Evolutionary conservation across 2,329 filamentous ascomycete species (phyloP), one percentile per base, ranked within the genome.

Genomic region (Sarocladium kiliense): DNA sequence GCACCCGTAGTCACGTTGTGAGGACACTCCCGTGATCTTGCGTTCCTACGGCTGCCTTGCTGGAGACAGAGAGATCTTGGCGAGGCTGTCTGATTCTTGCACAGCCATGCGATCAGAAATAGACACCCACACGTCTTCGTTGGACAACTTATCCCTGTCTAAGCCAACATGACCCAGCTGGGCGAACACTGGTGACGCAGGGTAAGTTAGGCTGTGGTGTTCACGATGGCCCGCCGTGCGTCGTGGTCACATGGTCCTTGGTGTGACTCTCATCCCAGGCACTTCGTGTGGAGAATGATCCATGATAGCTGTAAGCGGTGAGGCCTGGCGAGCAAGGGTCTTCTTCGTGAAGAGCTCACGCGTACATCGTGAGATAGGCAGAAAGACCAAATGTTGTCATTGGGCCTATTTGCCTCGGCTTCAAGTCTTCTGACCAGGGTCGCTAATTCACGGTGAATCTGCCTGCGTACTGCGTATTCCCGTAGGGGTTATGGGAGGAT

Each of bases 161-260:
- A 16, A 39, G 7, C 30, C 30, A 32, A 12, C 6, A 6, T 32
- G 30, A 10, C 36, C 16, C 7, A n/a, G 36, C n/a, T 16, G 6
- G 30, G 12, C 36, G 36, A 39, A n/a, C 9, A n/a, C 11, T 10
- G 16, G 23, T 44, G 21, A 44, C 18, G 41, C 5, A 39, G 36
- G 18, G 6, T 11, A 23, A 23, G 23, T 10, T 23, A 47, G 23
- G 16, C 16, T 21, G 25, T 30, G 5, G 16, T 27, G 16, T 30
- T 27, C 26, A 51, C 32, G 19, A 51, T 37, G 47, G 36, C 21
- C 47, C 47, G 47, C 47, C 47, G 47, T 37, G 26, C 19, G 21
- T 23, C 16, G 36, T 18, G 12, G 47, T 51, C 47, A 51, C 47
- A 34, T 51, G 47, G 19, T 3, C 25, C 16, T n/a, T 18, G 23